phyloP scores from a whole-genome alignment of 2,329 filamentous ascomycete species.

The Botryotinia convoluta region DNA sequence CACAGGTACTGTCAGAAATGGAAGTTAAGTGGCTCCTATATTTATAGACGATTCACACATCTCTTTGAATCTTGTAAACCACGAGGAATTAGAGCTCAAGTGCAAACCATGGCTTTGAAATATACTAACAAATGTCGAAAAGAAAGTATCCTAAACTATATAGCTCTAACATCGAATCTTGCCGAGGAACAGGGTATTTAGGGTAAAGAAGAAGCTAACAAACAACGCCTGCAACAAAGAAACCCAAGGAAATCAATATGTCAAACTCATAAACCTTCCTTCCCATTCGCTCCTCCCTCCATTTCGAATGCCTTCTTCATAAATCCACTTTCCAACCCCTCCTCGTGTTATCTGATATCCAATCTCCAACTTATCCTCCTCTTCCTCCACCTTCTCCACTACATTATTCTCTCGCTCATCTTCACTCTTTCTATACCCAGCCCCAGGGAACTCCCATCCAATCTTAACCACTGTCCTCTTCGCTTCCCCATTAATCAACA shows the following conservation, averaged over 20 bases:
- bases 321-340: neutral
- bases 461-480: neutral
- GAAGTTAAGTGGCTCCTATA: neutral
- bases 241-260: neutral
- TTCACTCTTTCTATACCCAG: neutral
- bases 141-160: neutral
- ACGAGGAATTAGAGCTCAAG: neutral
- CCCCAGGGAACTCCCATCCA: conserved; percentile 2
- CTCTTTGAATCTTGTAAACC: accelerated
- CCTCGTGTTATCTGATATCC: neutral
- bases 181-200: neutral
- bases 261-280: conserved; percentile 6
- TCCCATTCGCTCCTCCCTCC: neutral
- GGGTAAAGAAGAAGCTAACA: neutral
- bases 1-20: neutral
- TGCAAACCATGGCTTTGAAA: neutral
- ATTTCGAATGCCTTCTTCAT: neutral
- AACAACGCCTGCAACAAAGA: neutral
- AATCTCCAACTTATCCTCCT: neutral
- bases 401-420: neutral
- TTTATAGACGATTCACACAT: neutral
- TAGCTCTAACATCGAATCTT: neutral
- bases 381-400: neutral
- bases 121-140: neutral
- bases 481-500: neutral